These are phyloP conservation scores for Aspergillus egyptiacus DNA, from an alignment of 495 filamentous ascomycete genomes.

Conservation along the genomic window DNA sequence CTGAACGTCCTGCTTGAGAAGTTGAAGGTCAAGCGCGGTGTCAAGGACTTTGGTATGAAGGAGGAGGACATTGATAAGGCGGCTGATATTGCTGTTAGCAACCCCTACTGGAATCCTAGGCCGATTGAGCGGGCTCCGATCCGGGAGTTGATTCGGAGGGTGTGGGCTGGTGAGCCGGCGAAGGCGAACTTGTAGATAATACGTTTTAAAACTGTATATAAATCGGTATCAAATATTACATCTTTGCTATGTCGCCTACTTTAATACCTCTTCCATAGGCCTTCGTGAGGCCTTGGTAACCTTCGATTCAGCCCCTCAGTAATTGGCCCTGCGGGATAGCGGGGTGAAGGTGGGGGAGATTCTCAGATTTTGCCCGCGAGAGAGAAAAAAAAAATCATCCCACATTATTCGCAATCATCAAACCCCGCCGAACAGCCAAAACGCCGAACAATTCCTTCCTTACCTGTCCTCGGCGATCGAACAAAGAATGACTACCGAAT, in stretches of 20 bases:
- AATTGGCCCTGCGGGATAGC: slow-evolving; percentile 29
- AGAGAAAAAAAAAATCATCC: slow-evolving; percentile 17
- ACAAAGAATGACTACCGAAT: slow-evolving; percentile 30
- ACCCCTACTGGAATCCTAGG: slow-evolving; percentile 62
- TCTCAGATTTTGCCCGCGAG: slow-evolving; percentile 24
- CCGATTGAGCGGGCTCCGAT: slow-evolving; percentile 50
- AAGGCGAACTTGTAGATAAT: slow-evolving; percentile 46
- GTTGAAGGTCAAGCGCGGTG: slow-evolving; percentile 51
- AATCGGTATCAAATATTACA: neutral
- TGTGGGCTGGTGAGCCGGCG: slow-evolving; percentile 64
- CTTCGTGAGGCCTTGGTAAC: neutral
- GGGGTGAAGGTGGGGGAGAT: slow-evolving; percentile 36
- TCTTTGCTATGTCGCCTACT: neutral
- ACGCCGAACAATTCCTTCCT: neutral
- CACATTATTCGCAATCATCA: neutral
- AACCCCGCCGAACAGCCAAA: neutral
- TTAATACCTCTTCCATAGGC: no score
- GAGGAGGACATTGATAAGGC: slow-evolving; percentile 63
- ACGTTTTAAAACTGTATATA: slow-evolving; percentile 4
- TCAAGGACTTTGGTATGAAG: slow-evolving; percentile 58
- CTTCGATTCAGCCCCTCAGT: slow-evolving; percentile 7
- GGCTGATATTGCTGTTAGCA: slow-evolving; percentile 57
- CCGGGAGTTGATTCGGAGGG: slow-evolving; percentile 58
- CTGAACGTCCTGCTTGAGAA: slow-evolving; percentile 54
- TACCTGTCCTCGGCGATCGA: neutral